phyloP scores from a whole-genome alignment of 768 basidiomycete genomes.

The Inosperma sp. region DNA sequence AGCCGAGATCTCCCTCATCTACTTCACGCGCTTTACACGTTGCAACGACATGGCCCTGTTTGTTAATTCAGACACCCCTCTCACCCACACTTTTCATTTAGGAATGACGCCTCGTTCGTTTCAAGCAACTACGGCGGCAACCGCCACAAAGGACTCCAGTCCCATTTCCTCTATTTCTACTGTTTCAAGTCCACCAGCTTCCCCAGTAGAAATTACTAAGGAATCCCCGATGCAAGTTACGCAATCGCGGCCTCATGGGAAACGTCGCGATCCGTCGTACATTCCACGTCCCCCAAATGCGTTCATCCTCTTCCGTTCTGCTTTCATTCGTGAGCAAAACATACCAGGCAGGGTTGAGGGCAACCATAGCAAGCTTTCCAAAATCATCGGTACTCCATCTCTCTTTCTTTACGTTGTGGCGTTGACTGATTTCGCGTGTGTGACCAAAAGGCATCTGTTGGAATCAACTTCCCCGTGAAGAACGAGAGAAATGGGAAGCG shows the following conservation, averaged over 20 bases:
- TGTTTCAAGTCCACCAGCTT: conserved; percentile 19
- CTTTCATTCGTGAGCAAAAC: conserved; percentile 69
- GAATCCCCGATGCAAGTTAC: conserved; percentile 3
- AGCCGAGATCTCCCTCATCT: conserved; percentile 15
- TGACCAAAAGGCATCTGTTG: conserved; percentile 59
- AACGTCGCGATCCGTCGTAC: conserved; percentile 64
- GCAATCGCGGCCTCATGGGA: conserved; percentile 46
- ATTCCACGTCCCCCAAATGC: conserved; percentile 84
- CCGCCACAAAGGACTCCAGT: conserved; percentile 22
- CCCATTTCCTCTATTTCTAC: conserved; percentile 19
- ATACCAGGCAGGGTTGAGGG: conserved; percentile 76
- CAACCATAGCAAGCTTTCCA: conserved; percentile 73
- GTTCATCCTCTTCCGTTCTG: conserved; percentile 80
- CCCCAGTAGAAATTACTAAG: conserved; percentile 16
- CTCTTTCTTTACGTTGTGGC: conserved; percentile 2
- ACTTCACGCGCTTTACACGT: conserved; percentile 28
- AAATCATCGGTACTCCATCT: conserved; percentile 63
- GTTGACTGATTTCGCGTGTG: conserved; percentile 9
- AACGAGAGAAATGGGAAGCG: conserved; percentile 72
- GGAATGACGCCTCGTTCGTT: conserved; percentile 55
- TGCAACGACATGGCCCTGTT: conserved; percentile 48
- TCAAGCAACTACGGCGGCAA: conserved; percentile 29
- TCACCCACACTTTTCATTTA: conserved; percentile 60
- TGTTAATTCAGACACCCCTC: conserved; percentile 46
- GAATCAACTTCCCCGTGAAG: conserved; percentile 62